Evolutionary conservation across 2,329 filamentous ascomycete species (phyloP).

Genomic region (Xylaria sp.): DNA sequence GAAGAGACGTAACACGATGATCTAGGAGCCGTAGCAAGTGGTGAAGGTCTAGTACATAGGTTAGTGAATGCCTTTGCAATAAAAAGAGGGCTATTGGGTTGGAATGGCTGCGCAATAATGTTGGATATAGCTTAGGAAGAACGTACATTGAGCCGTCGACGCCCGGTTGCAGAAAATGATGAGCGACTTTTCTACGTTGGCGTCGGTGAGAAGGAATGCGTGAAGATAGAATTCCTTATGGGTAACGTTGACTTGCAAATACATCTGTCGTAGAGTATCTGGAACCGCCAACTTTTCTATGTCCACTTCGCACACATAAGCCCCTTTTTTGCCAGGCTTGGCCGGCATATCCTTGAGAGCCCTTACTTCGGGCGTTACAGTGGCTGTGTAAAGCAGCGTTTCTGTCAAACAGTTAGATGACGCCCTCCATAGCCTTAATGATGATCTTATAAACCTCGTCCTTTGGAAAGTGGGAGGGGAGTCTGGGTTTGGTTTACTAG

Average conservation of each 20-base stretch:
- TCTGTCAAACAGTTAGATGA: slow-evolving; percentile 53
- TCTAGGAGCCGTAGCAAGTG: slow-evolving; percentile 86
- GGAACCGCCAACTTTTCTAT: slow-evolving; percentile 81
- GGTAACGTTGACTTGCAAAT: slow-evolving; percentile 88
- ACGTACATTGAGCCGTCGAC: slow-evolving; percentile 76
- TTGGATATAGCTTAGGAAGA: not conserved
- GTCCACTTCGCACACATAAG: slow-evolving; percentile 91
- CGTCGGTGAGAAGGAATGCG: slow-evolving; percentile 82
- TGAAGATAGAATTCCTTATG: slow-evolving; percentile 92
- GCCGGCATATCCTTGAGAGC: slow-evolving; percentile 83
- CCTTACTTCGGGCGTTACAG: slow-evolving; percentile 90
- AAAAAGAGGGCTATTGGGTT: not conserved
- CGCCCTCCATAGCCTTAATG: not conserved
- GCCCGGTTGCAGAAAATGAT: slow-evolving; percentile 98
- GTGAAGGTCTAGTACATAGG: slow-evolving; percentile 69
- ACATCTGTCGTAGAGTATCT: slow-evolving; percentile 81
- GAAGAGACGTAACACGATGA: slow-evolving; percentile 90
- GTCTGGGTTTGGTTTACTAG: no score
- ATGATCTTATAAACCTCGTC: not conserved
- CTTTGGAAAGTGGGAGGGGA: not conserved
- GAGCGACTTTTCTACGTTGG: slow-evolving; percentile 78
- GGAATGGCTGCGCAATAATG: not conserved
- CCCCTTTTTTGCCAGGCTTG: slow-evolving; percentile 74
- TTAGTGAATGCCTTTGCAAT: slow-evolving; percentile 5
- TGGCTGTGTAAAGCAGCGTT: slow-evolving; percentile 95